Conservation (phyloP, 2,329 filamentous ascomycete genomes). For the Alternaria triticina region DNA sequence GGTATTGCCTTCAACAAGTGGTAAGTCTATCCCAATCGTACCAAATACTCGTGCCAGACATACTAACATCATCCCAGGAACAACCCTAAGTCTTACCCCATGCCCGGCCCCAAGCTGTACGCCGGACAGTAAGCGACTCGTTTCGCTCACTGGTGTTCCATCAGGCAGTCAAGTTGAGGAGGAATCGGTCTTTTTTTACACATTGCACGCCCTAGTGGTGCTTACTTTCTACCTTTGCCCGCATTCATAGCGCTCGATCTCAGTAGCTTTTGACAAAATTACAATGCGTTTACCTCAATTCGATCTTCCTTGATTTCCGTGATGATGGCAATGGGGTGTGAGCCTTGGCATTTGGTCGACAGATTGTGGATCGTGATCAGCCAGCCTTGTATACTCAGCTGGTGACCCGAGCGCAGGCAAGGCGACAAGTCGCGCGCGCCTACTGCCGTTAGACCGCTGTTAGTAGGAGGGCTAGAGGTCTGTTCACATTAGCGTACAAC, state of each 20-base stretch:
- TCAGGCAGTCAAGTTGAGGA: conserved; percentile 1
- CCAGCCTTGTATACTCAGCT: background rate
- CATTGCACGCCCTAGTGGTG: conserved; percentile 5
- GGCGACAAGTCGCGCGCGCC: background rate
- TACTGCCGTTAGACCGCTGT: background rate
- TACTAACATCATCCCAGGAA: conserved; percentile 8
- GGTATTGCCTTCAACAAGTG: conserved; percentile 58
- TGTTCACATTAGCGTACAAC: background rate
- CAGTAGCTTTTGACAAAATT: background rate
- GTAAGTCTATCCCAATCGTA: background rate
- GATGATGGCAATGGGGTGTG: background rate
- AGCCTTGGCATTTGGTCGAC: background rate
- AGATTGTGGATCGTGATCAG: background rate
- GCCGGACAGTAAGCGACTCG: conserved; percentile 13
- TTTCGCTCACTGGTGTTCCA: background rate
- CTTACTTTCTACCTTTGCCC: background rate
- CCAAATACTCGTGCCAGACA: background rate
- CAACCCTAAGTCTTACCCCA: conserved; percentile 40
- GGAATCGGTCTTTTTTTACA: background rate
- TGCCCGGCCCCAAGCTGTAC: conserved; percentile 42
- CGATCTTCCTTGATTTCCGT: background rate
- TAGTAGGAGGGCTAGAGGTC: background rate
- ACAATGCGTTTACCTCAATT: background rate
- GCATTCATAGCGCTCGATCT: background rate
- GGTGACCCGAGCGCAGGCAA: background rate